Base-by-base conservation (phyloP, 441 rosid genomes). In the Erodium chrysanthum region DNA sequence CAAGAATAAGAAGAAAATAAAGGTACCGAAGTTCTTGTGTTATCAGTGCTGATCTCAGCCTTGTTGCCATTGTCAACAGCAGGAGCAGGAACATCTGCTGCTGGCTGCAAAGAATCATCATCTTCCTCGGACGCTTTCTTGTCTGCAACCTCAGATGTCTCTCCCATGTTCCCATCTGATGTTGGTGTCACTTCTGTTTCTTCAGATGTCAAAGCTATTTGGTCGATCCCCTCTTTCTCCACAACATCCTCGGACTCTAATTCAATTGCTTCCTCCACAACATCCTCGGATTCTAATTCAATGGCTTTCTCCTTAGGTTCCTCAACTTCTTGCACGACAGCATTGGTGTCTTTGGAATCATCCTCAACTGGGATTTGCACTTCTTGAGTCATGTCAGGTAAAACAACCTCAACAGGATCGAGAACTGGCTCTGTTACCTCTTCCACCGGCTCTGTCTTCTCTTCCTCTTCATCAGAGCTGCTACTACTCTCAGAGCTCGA, bases 1-100 rank as follows among this genome's bases (percentile, higher is more conserved):
- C 5, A 3, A 33, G 40, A 7, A 33, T 5, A 33, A 37, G 42
- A 37, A 37, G 10, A 7, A 46, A 7, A 21, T 1, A 1, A 23
- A 67, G 82, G 65, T 1, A 84, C 89, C 68, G 79, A 76, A 70
- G 74, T 80, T 66, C 52, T 78, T 0, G 68, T 65, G 73, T 42
- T 76, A 64, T 66, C 77, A 15, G 54, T 46, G 11, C 75, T 72
- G 44, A 65, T 59, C 52, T 66, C 73, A 21, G 31, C 69, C 66
- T 73, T 25, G 71, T 63, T 69, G 52, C 70, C 79, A 27, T 40
- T 71, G 72, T 63, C 71, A 18, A 56, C 68, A 33, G 22, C 62
- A 20, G 76, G 66, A 33, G 22, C 62, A 20, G 76, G 66, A 48
- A 68, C 23, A 71, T 60, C 48, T 7, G 68, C 70, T 4, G 67